Evolutionary conservation across 163 green algal species (phyloP).

Genomic region (Scenedesmus sp.): DNA sequence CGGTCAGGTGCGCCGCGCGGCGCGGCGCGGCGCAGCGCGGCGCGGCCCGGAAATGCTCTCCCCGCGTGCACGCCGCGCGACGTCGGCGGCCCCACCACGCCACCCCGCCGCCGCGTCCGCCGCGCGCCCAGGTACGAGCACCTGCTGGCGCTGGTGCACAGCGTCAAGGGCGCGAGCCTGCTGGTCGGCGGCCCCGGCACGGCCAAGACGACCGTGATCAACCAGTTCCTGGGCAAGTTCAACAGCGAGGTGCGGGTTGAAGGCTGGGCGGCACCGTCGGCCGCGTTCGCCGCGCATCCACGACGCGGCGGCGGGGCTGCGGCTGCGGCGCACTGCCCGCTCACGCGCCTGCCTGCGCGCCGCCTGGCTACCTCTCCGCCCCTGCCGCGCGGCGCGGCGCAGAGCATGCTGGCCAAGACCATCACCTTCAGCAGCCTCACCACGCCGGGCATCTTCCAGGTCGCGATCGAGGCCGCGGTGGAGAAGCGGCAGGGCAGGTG

Average conservation of each 20-base stretch:
- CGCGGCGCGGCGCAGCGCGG: too few relatives aligned
- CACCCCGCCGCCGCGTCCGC: too few relatives aligned
- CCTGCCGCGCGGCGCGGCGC: neutral
- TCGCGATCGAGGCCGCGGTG: conserved; percentile 73
- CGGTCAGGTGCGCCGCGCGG: conserved; percentile 65
- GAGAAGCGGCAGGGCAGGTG: conserved; percentile 84
- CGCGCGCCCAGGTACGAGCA: conserved; percentile 67
- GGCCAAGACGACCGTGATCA: conserved; percentile 91
- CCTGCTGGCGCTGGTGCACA: conserved; percentile 70
- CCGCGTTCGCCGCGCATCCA: too few relatives aligned
- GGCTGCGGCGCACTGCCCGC: too few relatives aligned
- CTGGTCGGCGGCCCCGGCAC: conserved; percentile 91
- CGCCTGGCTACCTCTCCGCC: too few relatives aligned
- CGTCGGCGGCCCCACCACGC: neutral
- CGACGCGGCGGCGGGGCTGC: too few relatives aligned
- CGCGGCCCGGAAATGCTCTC: neutral
- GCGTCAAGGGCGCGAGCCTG: conserved; percentile 71
- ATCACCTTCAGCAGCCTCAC: conserved; percentile 95
- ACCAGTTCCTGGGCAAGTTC: conserved; percentile 76
- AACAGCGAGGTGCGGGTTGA: conserved; percentile 37
- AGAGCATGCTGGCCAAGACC: conserved; percentile 71
- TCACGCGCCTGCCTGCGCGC: neutral
- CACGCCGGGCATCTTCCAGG: conserved; percentile 93
- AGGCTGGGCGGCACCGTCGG: neutral
- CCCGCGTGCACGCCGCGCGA: neutral